These are phyloP conservation scores for Cladobotryum protrusum DNA, from an alignment of 2,329 filamentous ascomycete species.

Conservation along the genomic window DNA sequence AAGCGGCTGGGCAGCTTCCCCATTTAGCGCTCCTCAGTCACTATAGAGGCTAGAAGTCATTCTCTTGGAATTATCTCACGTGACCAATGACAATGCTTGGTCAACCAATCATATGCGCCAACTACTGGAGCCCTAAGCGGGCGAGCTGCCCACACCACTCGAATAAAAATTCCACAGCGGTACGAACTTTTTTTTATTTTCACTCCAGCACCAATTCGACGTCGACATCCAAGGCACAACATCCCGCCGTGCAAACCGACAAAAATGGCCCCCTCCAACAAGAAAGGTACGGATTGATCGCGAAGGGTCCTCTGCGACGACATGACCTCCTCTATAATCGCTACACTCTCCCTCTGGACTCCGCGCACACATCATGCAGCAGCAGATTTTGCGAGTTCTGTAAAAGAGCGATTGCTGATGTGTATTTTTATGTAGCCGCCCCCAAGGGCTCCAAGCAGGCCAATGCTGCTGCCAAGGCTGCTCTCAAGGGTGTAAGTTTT, in stretches of 20 bases:
- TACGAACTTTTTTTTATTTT: slow-evolving; percentile 2
- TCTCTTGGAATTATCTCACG: slow-evolving; percentile 10
- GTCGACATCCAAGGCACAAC: slow-evolving; percentile 10
- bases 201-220: slow-evolving; percentile 4
- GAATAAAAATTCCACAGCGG: slow-evolving; percentile 7
- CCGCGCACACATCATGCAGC: slow-evolving; percentile 52
- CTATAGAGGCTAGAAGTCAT: background rate
- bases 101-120: slow-evolving; percentile 8
- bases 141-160: slow-evolving; percentile 18
- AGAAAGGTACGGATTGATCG: slow-evolving; percentile 43
- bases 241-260: slow-evolving; percentile 7
- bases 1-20: too few species aligned
- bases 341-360: slow-evolving; percentile 1
- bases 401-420: slow-evolving; percentile 68
- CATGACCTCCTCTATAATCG: background rate
- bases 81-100: background rate
- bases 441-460: slow-evolving; percentile 75
- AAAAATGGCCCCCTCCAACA: slow-evolving; percentile 29
- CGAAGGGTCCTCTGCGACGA: slow-evolving; percentile 7
- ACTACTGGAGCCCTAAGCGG: slow-evolving; percentile 20
- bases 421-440: slow-evolving; percentile 48
- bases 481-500: slow-evolving; percentile 84
- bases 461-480: slow-evolving; percentile 89
- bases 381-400: slow-evolving; percentile 73
- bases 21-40: background rate